Evolutionary conservation across 805 yeast genomes (phyloP).

Genomic region (Metschnikowia shivogae): DNA sequence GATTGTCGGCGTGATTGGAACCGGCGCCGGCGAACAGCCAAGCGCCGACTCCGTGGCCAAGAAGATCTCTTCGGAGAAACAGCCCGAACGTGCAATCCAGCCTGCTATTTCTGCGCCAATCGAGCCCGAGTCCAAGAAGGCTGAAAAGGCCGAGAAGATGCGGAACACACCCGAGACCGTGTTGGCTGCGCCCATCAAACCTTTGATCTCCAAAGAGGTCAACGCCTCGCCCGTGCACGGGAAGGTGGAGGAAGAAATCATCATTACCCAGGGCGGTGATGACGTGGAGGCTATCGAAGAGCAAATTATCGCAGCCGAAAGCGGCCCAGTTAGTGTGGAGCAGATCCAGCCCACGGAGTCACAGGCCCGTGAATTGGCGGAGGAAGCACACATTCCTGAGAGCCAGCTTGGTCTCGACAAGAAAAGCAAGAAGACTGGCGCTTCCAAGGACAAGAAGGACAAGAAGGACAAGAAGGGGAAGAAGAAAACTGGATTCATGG

Average conservation of each 20-base stretch:
- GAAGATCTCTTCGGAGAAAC: constrained; percentile 4
- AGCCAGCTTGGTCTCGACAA: constrained; percentile 2
- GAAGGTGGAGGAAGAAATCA: constrained; percentile 32
- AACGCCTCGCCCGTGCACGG: constrained; percentile 18
- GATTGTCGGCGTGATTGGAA: constrained; percentile 14
- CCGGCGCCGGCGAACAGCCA: constrained; percentile 10
- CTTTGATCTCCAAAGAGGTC: constrained; percentile 14
- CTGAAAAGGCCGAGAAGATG: not conserved
- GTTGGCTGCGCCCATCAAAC: constrained; percentile 14
- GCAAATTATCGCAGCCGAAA: constrained; percentile 32
- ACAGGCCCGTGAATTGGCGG: constrained; percentile 34
- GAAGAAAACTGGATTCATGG: constrained; percentile 40
- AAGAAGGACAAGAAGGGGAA: constrained; percentile 20
- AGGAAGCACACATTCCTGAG: constrained; percentile 26
- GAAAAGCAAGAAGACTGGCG: constrained; percentile 10
- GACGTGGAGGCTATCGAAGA: constrained; percentile 28
- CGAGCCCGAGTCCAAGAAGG: constrained; percentile 8
- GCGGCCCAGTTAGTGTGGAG: constrained; percentile 36
- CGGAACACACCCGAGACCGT: constrained; percentile 2
- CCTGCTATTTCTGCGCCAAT: constrained; percentile 13
- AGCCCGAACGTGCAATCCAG: constrained; percentile 8
- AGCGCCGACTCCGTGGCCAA: constrained; percentile 8
- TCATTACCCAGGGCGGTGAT: constrained; percentile 35
- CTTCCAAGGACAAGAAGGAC: constrained; percentile 9
- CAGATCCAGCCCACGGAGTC: constrained; percentile 40